phyloP scores from a whole-genome alignment of 2,329 filamentous ascomycete genomes.

The Scorias spongiosa region DNA sequence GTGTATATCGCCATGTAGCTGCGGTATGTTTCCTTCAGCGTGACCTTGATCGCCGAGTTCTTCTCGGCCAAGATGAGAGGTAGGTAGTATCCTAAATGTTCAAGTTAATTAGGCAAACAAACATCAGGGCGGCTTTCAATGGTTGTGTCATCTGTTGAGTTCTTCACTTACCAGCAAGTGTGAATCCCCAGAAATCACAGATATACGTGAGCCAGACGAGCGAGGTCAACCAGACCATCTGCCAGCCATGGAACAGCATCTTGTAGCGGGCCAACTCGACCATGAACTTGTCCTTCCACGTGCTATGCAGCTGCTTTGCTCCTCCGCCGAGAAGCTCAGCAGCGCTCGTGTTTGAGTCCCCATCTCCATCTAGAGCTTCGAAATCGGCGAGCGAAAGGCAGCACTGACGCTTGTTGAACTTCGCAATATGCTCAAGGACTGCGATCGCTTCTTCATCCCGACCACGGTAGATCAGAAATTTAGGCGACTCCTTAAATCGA shows the following conservation, averaged over 20 bases:
- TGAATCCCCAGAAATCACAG: conserved; percentile 37
- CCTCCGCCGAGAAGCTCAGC: conserved; percentile 20
- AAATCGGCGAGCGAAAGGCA: conserved; percentile 22
- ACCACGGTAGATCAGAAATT: conserved; percentile 41
- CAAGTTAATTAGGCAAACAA: not conserved
- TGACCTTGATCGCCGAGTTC: conserved; percentile 30
- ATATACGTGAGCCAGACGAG: conserved; percentile 38
- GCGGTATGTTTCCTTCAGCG: conserved; percentile 34
- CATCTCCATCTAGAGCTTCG: conserved; percentile 20
- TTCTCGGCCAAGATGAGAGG: conserved; percentile 38
- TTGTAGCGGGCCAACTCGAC: conserved; percentile 29
- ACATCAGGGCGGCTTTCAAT: no score
- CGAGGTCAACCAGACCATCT: conserved; percentile 30
- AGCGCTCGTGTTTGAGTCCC: conserved; percentile 10
- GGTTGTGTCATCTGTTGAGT: no score
- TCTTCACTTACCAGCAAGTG: conserved; percentile 24
- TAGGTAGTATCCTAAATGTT: conserved; percentile 28
- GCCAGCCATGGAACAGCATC: conserved; percentile 28
- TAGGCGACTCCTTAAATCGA: conserved; percentile 43
- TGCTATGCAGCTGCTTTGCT: conserved; percentile 16
- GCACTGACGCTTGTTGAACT: conserved; percentile 25
- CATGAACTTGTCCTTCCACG: conserved; percentile 20
- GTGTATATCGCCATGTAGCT: conserved; percentile 41
- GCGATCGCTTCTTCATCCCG: conserved; percentile 36
- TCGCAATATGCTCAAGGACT: conserved; percentile 29